Base-by-base conservation (phyloP, 257 asterid species). In the Parsonsia alboflavescens region DNA sequence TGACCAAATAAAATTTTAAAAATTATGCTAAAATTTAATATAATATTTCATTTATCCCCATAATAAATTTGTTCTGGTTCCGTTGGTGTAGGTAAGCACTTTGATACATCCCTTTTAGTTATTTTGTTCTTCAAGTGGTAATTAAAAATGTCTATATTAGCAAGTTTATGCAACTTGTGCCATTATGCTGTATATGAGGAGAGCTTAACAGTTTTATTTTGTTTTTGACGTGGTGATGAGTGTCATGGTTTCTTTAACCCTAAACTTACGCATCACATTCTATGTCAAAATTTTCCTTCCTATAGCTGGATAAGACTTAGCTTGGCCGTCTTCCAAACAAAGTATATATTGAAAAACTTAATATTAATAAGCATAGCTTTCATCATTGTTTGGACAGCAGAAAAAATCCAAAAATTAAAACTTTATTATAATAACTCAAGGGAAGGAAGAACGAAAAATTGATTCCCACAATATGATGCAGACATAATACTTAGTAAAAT, bases 311-410 rank as follows among this genome's bases (percentile, higher is more conserved):
- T n/a, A 58, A 22, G 65, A 58, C 65, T 15, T 3, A 58, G 39
- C 36, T 26, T 58, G 65, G 65, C 65, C 65, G 65, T 58, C 65
- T 58, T 58, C 36, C 64, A 58, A 58, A 8, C 13, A 16, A 49
- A 9, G 9, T 6, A 22, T 33, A 33, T 33, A 53, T 53, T 53
- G 6, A 58, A 58, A 58, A 58, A 33, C 3, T 33, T 33, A 33
- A 58, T 57, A 54, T 54, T 1, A 6, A 3, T 3, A 42, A 0
- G 59, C 59, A 58, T 26, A 9, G 36, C 65, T 3, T 17, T n/a
- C 16, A 58, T 26, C 65, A 58, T 26, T 22, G 15, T 58, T 1
- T 24, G 6, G 65, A 58, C 65, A 58, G 5, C 39, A 58, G 10
- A 8, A 58, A 58, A 10, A 22, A 8, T 53, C 24, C 19, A 53